Conservation (phyloP, 768 basidiomycete genomes). For the Rhizopogon vesiculosus region DNA sequence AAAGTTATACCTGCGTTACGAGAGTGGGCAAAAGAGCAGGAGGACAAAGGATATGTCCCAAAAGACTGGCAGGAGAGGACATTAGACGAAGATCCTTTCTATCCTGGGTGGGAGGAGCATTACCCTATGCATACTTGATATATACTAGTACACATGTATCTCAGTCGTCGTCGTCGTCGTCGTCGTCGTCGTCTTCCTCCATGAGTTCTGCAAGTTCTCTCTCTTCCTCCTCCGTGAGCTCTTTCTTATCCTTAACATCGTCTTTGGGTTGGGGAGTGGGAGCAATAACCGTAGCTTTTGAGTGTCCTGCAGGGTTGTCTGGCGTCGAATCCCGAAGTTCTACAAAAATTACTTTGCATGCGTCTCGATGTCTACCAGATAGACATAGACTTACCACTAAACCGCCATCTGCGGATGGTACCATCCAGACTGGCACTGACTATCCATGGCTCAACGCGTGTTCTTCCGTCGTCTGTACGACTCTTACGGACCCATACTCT, state of each 20-base stretch:
- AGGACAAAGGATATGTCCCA: conserved; percentile 40
- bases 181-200: conserved; percentile 35
- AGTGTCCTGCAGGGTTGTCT: conserved; percentile 13
- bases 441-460: conserved; percentile 72
- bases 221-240: conserved; percentile 86
- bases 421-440: conserved; percentile 82
- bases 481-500: conserved; percentile 62
- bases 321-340: conserved; percentile 24
- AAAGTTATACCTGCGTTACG: conserved; percentile 41
- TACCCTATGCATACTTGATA: conserved; percentile 11
- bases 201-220: conserved; percentile 82
- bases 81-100: conserved; percentile 47
- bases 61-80: conserved; percentile 46
- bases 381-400: conserved; percentile 46
- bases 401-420: conserved; percentile 82
- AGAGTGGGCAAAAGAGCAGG: conserved; percentile 45
- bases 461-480: conserved; percentile 37
- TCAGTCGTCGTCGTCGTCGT: too few species aligned
- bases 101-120: conserved; percentile 39
- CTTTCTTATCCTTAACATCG: conserved; percentile 23
- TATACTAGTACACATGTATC: neutral
- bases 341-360: conserved; percentile 4
- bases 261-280: conserved; percentile 24
- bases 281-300: conserved; percentile 14
- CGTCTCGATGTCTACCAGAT: neutral